These are phyloP conservation scores for Globisporangium paddicum DNA, from an alignment of 352 stramenopile species.

Conservation along the genomic window DNA sequence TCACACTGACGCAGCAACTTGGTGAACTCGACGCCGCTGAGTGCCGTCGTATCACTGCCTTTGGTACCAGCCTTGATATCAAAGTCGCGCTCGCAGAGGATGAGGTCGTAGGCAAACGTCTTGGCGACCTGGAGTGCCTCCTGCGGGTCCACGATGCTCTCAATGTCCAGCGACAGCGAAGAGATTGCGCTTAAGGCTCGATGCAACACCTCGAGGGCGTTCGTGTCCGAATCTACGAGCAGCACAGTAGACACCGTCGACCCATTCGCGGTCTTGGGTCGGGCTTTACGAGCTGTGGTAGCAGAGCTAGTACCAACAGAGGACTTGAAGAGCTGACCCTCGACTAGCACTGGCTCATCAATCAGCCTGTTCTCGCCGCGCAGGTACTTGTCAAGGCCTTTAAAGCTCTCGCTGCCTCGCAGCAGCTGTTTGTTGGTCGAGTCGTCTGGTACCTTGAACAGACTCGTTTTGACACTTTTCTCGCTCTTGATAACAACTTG, in stretches of 20 bases:
- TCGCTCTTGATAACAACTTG: background rate
- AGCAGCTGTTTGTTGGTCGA: slow-evolving; percentile 21
- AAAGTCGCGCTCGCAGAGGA: slow-evolving; percentile 82
- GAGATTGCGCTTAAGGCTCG: slow-evolving; percentile 19
- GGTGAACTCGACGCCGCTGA: slow-evolving; percentile 76
- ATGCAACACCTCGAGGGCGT: slow-evolving; percentile 32
- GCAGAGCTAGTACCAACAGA: background rate
- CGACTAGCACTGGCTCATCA: slow-evolving; percentile 21
- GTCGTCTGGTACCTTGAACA: slow-evolving; percentile 1
- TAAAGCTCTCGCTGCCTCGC: slow-evolving; percentile 19
- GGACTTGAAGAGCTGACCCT: slow-evolving; percentile 37
- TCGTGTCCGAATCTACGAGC: slow-evolving; percentile 33
- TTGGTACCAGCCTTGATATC: background rate
- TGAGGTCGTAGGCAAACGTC: slow-evolving; percentile 65
- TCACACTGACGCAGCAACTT: slow-evolving; percentile 76
- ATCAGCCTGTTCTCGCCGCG: slow-evolving; percentile 54
- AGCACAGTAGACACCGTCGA: slow-evolving; percentile 13
- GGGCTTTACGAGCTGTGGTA: background rate
- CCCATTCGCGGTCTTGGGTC: slow-evolving; percentile 6
- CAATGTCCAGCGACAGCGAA: slow-evolving; percentile 29
- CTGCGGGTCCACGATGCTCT: slow-evolving; percentile 50
- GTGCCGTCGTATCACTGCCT: background rate
- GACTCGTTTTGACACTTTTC: background rate
- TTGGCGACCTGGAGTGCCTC: slow-evolving; percentile 52
- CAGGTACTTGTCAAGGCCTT: slow-evolving; percentile 60